These are phyloP conservation scores for Neurospora tetrasperma DNA, from an alignment of 495 filamentous ascomycete genomes.

Conservation along the genomic window DNA sequence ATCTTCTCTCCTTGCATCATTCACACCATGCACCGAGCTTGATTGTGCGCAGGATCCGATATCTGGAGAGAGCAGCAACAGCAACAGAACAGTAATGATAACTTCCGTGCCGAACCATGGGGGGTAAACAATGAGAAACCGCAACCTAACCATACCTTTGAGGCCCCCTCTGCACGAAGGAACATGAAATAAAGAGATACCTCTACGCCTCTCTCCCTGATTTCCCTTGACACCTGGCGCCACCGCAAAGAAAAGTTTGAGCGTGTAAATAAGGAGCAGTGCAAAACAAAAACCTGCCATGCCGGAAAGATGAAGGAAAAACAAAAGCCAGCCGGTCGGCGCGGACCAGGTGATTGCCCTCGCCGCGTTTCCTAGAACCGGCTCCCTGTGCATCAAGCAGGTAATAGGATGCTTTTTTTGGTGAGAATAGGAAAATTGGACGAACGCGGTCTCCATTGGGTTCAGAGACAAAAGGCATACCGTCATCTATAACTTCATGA, in stretches of 20 bases:
- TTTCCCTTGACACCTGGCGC: conserved; percentile 17
- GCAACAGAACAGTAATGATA: not conserved
- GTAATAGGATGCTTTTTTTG: conserved; percentile 9
- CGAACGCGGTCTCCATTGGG: conserved; percentile 7
- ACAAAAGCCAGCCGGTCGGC: conserved; percentile 3
- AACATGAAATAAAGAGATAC: not conserved
- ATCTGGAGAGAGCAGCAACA: not conserved
- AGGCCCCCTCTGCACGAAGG: not conserved
- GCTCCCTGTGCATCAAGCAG: conserved; percentile 3
- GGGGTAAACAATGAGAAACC: not conserved
- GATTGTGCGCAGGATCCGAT: not conserved
- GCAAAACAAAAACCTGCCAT: conserved; percentile 13
- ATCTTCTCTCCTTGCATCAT: not conserved
- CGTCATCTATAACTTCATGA: conserved; percentile 15
- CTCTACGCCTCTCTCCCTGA: not conserved
- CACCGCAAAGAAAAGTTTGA: conserved; percentile 17
- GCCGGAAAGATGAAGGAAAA: conserved; percentile 5
- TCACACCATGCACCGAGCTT: not conserved
- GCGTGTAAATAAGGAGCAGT: conserved; percentile 3
- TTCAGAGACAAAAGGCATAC: conserved; percentile 11
- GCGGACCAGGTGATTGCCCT: conserved; percentile 6
- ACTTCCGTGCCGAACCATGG: not conserved
- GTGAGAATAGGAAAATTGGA: conserved; percentile 2
- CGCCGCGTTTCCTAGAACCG: conserved; percentile 4
- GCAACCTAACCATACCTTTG: not conserved